phyloP scores from a whole-genome alignment of 2,329 filamentous ascomycete species.

The Colletotrichum sp. region DNA sequence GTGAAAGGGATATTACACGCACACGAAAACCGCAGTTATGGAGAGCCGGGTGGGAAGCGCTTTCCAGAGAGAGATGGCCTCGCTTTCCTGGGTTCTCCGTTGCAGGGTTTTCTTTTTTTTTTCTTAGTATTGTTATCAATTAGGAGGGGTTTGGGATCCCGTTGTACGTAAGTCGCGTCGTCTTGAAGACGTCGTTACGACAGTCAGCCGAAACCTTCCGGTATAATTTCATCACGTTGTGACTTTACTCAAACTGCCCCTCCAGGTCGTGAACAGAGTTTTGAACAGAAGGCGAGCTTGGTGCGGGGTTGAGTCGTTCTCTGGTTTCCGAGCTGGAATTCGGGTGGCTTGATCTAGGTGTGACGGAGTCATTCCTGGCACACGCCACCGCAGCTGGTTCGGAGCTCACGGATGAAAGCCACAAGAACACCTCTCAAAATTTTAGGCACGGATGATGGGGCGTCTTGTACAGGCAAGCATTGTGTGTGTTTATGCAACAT shows the following conservation, averaged over 20 bases:
- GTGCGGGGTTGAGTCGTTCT: background rate
- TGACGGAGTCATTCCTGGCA: background rate
- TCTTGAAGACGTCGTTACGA: background rate
- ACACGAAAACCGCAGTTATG: background rate
- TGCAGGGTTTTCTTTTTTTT: background rate
- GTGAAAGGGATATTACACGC: background rate
- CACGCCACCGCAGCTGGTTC: background rate
- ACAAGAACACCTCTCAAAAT: background rate
- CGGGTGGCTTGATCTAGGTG: background rate
- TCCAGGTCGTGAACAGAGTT: background rate
- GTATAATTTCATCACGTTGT: constrained; percentile 13
- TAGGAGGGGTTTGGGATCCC: background rate
- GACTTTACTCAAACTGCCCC: background rate
- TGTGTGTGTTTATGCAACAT: background rate
- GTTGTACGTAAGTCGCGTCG: background rate
- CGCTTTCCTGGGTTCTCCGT: background rate
- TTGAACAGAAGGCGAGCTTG: background rate
- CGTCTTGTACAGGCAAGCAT: background rate
- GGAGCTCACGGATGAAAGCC: constrained; percentile 17
- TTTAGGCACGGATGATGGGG: background rate
- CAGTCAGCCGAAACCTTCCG: background rate
- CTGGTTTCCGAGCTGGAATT: background rate
- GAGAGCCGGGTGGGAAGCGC: background rate
- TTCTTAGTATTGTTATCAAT: background rate
- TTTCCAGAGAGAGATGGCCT: background rate